Conservation (phyloP, 495 filamentous ascomycete species). For the Elaphomyces granulatus region DNA sequence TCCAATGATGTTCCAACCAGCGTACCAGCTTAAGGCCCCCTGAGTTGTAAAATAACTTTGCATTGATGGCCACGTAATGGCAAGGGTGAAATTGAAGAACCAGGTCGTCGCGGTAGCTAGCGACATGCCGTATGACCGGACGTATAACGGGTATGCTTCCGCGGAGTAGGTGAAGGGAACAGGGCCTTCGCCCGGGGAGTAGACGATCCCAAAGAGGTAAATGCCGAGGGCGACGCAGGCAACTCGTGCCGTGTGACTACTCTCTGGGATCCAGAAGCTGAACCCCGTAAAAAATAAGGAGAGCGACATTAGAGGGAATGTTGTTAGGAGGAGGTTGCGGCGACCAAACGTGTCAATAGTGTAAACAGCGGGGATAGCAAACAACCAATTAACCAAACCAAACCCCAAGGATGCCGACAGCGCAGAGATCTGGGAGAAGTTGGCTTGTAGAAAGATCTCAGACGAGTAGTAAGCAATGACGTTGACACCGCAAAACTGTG, state of each 20-base stretch:
- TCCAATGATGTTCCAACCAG: conserved; percentile 35
- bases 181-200: conserved; percentile 68
- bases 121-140: conserved; percentile 56
- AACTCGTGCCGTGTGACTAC: conserved; percentile 29
- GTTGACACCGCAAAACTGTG: conserved; percentile 44
- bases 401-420: conserved; percentile 58
- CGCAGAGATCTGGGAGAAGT: conserved; percentile 39
- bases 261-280: conserved; percentile 55
- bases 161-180: conserved; percentile 78
- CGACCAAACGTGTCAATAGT: conserved; percentile 79
- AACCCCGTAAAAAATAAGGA: conserved; percentile 69
- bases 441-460: conserved; percentile 36
- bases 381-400: conserved; percentile 67
- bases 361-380: conserved; percentile 63
- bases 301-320: conserved; percentile 63
- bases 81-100: conserved; percentile 32
- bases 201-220: conserved; percentile 61
- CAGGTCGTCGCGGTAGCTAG: conserved; percentile 54
- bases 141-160: conserved; percentile 63
- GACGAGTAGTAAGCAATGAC: conserved; percentile 44
- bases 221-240: conserved; percentile 53
- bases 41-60: conserved; percentile 32
- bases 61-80: conserved; percentile 49
- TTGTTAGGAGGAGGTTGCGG: conserved; percentile 59
- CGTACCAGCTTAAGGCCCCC: conserved; percentile 46